A percentile compares a stretch with the other conserved stretches of the same genome.
Evolutionary conservation across 2,329 filamentous ascomycete genomes (phyloP).

Genomic region (Phoma sp.): DNA sequence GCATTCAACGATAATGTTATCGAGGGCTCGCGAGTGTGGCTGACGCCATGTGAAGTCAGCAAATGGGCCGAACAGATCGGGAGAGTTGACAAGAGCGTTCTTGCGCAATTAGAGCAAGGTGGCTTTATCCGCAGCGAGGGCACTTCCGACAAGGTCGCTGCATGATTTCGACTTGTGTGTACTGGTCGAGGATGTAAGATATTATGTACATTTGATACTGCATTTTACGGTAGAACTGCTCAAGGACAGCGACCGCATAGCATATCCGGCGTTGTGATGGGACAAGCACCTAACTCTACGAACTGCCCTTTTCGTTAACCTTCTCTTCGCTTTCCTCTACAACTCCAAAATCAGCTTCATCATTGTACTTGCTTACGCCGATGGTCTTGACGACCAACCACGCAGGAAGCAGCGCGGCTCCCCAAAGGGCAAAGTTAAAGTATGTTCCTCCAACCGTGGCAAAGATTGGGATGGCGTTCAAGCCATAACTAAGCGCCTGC

Average conservation of each 20-base stretch:
- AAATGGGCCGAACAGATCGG: slow-evolving; percentile 24
- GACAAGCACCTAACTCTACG: neutral
- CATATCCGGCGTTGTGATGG: neutral
- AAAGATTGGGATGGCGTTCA: slow-evolving; percentile 67
- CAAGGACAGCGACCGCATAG: neutral
- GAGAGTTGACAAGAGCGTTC: slow-evolving; percentile 15
- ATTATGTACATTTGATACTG: neutral
- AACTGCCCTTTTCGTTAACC: neutral
- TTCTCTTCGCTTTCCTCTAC: slow-evolving; percentile 6
- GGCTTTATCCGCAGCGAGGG: neutral
- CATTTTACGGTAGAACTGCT: neutral
- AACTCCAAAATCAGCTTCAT: slow-evolving; percentile 2
- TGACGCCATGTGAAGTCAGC: slow-evolving; percentile 3
- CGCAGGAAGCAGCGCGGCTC: slow-evolving; percentile 64
- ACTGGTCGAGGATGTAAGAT: neutral
- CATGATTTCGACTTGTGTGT: neutral
- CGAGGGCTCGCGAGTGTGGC: slow-evolving; percentile 18
- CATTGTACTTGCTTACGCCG: slow-evolving; percentile 47
- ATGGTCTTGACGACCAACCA: slow-evolving; percentile 69
- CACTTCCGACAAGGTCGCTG: neutral
- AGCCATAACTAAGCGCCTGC: slow-evolving; percentile 74
- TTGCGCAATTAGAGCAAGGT: slow-evolving; percentile 26
- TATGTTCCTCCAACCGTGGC: slow-evolving; percentile 71
- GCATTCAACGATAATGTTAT: slow-evolving; percentile 24
- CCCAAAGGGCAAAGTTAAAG: slow-evolving; percentile 73